Evolutionary conservation across 495 filamentous ascomycete species (phyloP).

Genomic region (Eremomyces bilateralis): DNA sequence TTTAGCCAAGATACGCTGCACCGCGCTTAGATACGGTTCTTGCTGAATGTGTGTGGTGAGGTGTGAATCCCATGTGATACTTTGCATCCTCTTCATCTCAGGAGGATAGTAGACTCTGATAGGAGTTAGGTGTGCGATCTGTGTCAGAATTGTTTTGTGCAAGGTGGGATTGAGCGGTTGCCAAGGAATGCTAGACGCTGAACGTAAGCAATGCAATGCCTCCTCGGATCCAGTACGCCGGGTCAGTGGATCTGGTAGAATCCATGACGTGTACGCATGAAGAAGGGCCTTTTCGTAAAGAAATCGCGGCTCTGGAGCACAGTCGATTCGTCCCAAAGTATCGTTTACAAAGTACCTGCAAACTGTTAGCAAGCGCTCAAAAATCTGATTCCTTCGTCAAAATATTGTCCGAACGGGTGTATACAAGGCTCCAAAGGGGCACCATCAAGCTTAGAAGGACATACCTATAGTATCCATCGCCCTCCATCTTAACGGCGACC

Average conservation of each 20-base stretch:
- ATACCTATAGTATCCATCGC: slow-evolving; percentile 15
- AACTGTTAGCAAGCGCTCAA: too few relatives aligned
- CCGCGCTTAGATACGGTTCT: too few relatives aligned
- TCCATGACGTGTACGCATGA: slow-evolving; percentile 15
- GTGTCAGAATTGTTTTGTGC: slow-evolving; percentile 1
- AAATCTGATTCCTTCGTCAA: too few relatives aligned
- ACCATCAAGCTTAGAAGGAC: too few relatives aligned
- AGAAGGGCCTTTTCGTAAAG: slow-evolving; percentile 13
- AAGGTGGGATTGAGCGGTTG: slow-evolving; percentile 2
- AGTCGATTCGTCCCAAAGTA: slow-evolving; percentile 14
- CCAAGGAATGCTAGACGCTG: slow-evolving; percentile 11
- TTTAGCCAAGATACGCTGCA: too few relatives aligned
- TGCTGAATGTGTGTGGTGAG: slow-evolving; percentile 31
- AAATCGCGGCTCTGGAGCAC: slow-evolving; percentile 12
- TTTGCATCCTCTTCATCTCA: slow-evolving; percentile 11
- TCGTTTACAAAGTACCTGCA: slow-evolving; percentile 16
- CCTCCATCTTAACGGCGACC: slow-evolving; percentile 13
- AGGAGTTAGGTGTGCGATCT: slow-evolving; percentile 10
- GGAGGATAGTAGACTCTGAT: slow-evolving; percentile 13
- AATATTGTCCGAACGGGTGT: too few relatives aligned
- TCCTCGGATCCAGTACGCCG: slow-evolving; percentile 15
- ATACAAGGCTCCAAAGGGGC: too few relatives aligned
- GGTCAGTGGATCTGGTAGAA: slow-evolving; percentile 16
- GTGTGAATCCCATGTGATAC: slow-evolving; percentile 10
- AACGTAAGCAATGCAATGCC: slow-evolving; percentile 9